These are phyloP conservation scores for Rhodotorula sphaerocarpa DNA, from an alignment of 768 basidiomycete genomes.

Conservation along the genomic window DNA sequence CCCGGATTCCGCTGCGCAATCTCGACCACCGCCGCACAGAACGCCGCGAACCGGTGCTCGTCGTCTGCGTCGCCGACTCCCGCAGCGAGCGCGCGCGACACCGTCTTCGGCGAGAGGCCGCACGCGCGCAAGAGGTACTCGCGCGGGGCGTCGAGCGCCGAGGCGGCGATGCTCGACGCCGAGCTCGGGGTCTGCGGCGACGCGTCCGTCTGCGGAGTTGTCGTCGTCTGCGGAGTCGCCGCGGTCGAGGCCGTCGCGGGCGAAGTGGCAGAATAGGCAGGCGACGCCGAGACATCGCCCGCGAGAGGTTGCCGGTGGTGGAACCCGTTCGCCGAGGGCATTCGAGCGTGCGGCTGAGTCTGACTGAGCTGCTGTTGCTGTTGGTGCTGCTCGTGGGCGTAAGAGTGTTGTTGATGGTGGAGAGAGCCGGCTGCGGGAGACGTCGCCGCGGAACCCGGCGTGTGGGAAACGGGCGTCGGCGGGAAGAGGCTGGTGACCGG, in stretches of 20 bases:
- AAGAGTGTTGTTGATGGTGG: no score
- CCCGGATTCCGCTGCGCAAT: not conserved
- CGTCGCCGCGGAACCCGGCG: no score
- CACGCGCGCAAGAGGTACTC: slow-evolving; percentile 1
- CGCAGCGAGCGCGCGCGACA: not conserved
- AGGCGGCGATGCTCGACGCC: not conserved
- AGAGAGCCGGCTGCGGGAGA: no score
- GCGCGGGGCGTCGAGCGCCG: not conserved
- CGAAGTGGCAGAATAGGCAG: no score
- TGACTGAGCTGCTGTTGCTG: no score
- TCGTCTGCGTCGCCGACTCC: not conserved
- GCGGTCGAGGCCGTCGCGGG: not conserved
- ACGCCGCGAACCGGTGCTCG: not conserved
- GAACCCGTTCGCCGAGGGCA: no score
- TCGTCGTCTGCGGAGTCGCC: not conserved
- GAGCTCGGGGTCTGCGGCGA: not conserved
- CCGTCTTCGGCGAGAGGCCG: not conserved
- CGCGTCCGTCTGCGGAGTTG: not conserved
- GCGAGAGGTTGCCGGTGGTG: no score
- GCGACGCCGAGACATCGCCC: no score
- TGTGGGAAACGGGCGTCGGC: no score
- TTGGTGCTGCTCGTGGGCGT: no score
- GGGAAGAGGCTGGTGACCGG: no score
- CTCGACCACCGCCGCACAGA: not conserved
- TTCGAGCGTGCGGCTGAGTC: no score